Evolutionary conservation across 163 green algal species (phyloP), one percentile per base, ranked within the genome.

Genomic region (Prototheca cutis): DNA sequence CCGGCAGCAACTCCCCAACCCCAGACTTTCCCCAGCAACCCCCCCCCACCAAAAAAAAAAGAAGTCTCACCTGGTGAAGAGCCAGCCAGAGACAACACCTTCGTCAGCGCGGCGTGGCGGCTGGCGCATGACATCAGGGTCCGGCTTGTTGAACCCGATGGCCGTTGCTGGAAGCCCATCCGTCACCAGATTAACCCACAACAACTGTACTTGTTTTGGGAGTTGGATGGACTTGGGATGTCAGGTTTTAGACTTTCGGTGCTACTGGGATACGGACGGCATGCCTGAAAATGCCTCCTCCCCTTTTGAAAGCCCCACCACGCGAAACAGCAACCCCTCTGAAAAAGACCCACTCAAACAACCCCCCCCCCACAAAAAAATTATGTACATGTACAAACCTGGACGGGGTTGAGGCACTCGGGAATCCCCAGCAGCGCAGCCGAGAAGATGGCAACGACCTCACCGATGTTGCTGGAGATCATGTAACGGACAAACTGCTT

Each of bases 171-270:
- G 90, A 42, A 95, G 80, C 2, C 90, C 90, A 57, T 97, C 90
- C 0, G 87, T 97, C 28, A 97, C 89, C 59, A 97, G 75, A 68
- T 97, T 97, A 7, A 97, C 90, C 90, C 90, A 97, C 63, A 97
- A 80, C 71, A 97, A 83, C 82, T 97, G 88, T 45, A 21, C 13
- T 45, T 45, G 13, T 8, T 13, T 8, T 45, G 13, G 36, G 13
- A 13, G 13, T 8, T 8, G 36, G 36, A 8, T 13, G 36, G 13
- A 45, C 10, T 45, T 8, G 13, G 8, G 36, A 45, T n/a, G n/a
- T n/a, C n/a, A n/a, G n/a, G n/a, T n/a, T n/a, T n/a, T n/a, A n/a
- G n/a, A n/a, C n/a, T n/a, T n/a, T n/a, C n/a, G n/a, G n/a, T n/a
- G n/a, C n/a, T n/a, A n/a, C n/a, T n/a, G n/a, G n/a, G n/a, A n/a